phyloP scores from a whole-genome alignment of 2,329 filamentous ascomycete species.

The Cladosporium cucumerinum region DNA sequence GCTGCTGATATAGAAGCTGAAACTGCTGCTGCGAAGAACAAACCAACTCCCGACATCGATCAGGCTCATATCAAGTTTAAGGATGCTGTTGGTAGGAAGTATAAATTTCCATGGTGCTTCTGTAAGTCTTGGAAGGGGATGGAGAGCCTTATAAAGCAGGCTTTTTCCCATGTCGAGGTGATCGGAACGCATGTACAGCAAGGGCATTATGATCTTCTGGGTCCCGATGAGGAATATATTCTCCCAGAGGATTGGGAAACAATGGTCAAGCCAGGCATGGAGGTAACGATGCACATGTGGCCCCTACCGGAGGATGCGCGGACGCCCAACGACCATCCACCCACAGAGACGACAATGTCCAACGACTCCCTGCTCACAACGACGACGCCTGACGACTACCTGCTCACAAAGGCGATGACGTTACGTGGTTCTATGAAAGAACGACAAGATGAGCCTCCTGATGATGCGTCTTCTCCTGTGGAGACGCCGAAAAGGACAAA shows the following conservation, averaged over 20 bases:
- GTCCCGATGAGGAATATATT: conserved; percentile 48
- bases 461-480: not conserved
- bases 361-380: too few species aligned
- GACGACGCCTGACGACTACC: too few species aligned
- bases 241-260: conserved; percentile 49
- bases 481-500: conserved; percentile 24
- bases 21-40: conserved; percentile 46
- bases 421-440: too few species aligned
- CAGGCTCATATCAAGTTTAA: conserved; percentile 83
- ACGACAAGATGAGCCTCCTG: too few species aligned
- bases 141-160: conserved; percentile 48
- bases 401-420: not conserved
- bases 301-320: conserved; percentile 23
- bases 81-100: conserved; percentile 88
- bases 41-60: conserved; percentile 49
- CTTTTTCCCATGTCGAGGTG: conserved; percentile 47
- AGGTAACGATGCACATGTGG: conserved; percentile 50
- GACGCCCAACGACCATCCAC: not conserved
- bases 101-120: conserved; percentile 82
- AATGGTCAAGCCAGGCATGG: conserved; percentile 47
- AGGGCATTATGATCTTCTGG: conserved; percentile 47
- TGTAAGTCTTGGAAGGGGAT: conserved; percentile 63
- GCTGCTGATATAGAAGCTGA: conserved; percentile 46
- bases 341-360: not conserved
- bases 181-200: conserved; percentile 45